Base-by-base conservation (phyloP, 2,329 filamentous ascomycete species). In the Exophiala viscosa region DNA sequence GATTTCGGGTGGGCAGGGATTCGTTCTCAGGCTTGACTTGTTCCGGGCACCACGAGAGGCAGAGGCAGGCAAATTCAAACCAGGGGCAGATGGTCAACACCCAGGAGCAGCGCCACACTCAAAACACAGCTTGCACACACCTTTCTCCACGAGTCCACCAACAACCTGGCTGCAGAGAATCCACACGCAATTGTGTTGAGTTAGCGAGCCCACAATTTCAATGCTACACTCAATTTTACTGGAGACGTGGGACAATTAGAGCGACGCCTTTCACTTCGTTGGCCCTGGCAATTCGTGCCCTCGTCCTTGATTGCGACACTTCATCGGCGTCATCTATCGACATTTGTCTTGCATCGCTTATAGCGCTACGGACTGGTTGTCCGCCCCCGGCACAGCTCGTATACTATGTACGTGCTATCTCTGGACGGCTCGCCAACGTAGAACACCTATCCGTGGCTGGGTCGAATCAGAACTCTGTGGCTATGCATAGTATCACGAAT, bases 301-400 rank as follows among this genome's bases (percentile, higher is more conserved):
- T 13, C 11, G 28, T 46, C 43, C 38, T 50, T 48, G 44, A 54
- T 59, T 52, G 53, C 53, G 56, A 56, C 52, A 46, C 50, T 42
- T 46, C 20, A 18, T 15, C 23, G 33, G 40, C 56, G 49, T 59
- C 56, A 59, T 52, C 39, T 34, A 34, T 45, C 49, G 46, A 40
- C 39, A 17, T 39, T 35, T 36, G 35, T 40, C 45, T 15, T 48
- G 45, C 46, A 48, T 53, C 42, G 53, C 50, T 54, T 57, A 48
- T 40, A 35, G 46, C 50, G 40, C 50, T 51, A 55, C 56, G 56
- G 56, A 54, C 53, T 48, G 40, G 14, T 31, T 35, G 51, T 41
- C 56, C 56, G 53, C 47, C 50, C 50, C 33, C 17, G 43, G n/a
- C 56, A 52, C 52, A 44, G 32, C 36, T 33, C 42, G 49, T 20